These are phyloP conservation scores for Pseudocercospora fijiensis DNA, from an alignment of 2,329 filamentous ascomycete species.

Conservation along the genomic window DNA sequence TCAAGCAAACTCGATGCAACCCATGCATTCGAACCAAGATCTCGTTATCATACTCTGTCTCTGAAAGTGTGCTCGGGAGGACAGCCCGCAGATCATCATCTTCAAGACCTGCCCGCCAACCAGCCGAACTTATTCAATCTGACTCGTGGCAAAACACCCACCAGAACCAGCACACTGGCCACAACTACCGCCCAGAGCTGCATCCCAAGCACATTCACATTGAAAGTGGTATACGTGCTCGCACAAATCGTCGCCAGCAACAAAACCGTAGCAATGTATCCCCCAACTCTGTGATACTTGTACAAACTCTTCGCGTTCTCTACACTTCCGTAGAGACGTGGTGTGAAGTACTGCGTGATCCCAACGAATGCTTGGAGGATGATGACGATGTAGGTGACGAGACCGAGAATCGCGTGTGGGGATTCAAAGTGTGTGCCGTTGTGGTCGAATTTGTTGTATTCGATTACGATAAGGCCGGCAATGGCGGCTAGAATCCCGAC, in stretches of 20 bases:
- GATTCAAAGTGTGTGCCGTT: slow-evolving; percentile 73
- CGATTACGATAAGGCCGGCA: slow-evolving; percentile 68
- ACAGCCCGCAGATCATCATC: background rate
- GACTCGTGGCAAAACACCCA: slow-evolving; percentile 74
- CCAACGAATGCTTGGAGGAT: slow-evolving; percentile 74
- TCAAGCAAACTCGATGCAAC: background rate
- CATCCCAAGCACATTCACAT: slow-evolving; percentile 65
- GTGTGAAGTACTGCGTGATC: slow-evolving; percentile 76
- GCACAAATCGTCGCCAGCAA: slow-evolving; percentile 72
- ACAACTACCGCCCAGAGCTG: slow-evolving; percentile 73
- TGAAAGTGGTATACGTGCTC: slow-evolving; percentile 75
- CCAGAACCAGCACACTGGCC: slow-evolving; percentile 63
- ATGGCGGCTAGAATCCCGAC: slow-evolving; percentile 62
- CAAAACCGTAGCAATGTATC: slow-evolving; percentile 70
- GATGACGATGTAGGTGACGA: slow-evolving; percentile 69
- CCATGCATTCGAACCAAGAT: background rate
- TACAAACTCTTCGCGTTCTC: slow-evolving; percentile 79
- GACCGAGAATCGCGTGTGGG: slow-evolving; percentile 77
- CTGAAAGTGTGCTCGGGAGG: background rate
- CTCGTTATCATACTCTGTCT: background rate
- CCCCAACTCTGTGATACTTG: slow-evolving; percentile 81
- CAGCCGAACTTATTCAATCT: slow-evolving; percentile 78
- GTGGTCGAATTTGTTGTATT: slow-evolving; percentile 77
- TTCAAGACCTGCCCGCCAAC: slow-evolving; percentile 36
- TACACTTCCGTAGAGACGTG: slow-evolving; percentile 71